A percentile compares a stretch with the other conserved stretches of the same genome.
Conservation (phyloP, 2,329 filamentous ascomycete species). For the Aspergillus chevalieri region DNA sequence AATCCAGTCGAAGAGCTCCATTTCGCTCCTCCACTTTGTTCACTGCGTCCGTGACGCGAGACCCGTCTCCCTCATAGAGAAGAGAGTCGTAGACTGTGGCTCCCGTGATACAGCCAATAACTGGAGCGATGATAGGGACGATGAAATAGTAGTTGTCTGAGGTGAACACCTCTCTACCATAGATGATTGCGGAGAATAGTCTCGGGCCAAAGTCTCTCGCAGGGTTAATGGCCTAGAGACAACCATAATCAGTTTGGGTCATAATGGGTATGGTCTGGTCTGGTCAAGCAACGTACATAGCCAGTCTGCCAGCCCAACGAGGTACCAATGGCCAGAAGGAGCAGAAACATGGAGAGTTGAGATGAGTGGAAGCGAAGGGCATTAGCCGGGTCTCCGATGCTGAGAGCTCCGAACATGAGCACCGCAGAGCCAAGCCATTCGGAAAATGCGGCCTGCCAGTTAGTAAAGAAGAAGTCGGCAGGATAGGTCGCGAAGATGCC, state of each 20-base stretch:
- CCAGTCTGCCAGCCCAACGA: conserved; percentile 29
- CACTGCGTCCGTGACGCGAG: conserved; percentile 22
- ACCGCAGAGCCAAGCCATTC: conserved; percentile 23
- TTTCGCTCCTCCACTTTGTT: conserved; percentile 17
- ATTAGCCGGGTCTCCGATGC: conserved; percentile 22
- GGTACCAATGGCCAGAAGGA: conserved; percentile 24
- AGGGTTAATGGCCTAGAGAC: conserved; percentile 23
- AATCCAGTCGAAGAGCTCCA: conserved; percentile 18
- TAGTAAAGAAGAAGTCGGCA: conserved; percentile 17
- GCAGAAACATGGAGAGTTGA: conserved; percentile 21
- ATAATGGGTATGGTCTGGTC: neutral
- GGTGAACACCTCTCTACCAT: conserved; percentile 24
- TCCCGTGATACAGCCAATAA: conserved; percentile 22
- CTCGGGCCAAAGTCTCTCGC: conserved; percentile 26
- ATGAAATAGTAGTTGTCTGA: conserved; percentile 23
- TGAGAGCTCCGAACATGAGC: conserved; percentile 24
- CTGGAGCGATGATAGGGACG: conserved; percentile 23
- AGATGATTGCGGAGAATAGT: conserved; percentile 25
- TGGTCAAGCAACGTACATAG: conserved; percentile 19
- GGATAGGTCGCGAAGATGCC: conserved; percentile 26
- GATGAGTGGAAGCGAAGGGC: conserved; percentile 18
- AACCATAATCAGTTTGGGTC: neutral
- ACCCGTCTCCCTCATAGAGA: conserved; percentile 25
- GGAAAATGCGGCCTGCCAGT: conserved; percentile 27
- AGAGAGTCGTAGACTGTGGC: conserved; percentile 21